phyloP scores from a whole-genome alignment of 352 stramenopile genomes.

The Globisporangium nagaii region DNA sequence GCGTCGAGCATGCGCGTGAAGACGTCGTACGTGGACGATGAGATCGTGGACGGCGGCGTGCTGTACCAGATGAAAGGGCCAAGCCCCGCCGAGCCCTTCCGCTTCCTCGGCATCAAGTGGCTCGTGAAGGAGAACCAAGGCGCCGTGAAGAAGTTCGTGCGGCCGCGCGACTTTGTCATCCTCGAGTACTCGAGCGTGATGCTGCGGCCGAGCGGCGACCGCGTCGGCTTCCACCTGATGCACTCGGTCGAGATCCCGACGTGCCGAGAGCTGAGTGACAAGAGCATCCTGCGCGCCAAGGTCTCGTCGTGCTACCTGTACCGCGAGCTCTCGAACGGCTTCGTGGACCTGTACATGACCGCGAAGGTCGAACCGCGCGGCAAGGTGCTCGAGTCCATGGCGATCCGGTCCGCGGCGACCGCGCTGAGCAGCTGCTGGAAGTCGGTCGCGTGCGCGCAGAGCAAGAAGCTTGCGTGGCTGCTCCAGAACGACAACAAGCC shows the following conservation, averaged over 20 bases:
- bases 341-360: constrained; percentile 63
- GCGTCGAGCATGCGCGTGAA: constrained; percentile 27
- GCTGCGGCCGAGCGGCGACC: constrained; percentile 36
- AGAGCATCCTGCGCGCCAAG: constrained; percentile 38
- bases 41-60: constrained; percentile 43
- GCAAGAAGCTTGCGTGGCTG: constrained; percentile 63
- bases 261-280: constrained; percentile 30
- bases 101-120: constrained; percentile 57
- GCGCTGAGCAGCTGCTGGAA: constrained; percentile 64
- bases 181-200: constrained; percentile 50
- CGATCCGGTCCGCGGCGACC: constrained; percentile 29
- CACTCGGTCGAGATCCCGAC: constrained; percentile 37
- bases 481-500: constrained; percentile 31
- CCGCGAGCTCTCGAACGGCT: constrained; percentile 36
- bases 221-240: constrained; percentile 49
- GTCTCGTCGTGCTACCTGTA: constrained; percentile 49
- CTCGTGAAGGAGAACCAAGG: constrained; percentile 37
- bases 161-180: constrained; percentile 45
- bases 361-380: constrained; percentile 43
- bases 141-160: constrained; percentile 24
- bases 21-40: constrained; percentile 44
- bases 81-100: constrained; percentile 33
- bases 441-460: constrained; percentile 51
- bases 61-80: constrained; percentile 36
- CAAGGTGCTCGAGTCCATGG: constrained; percentile 33